A percentile compares a stretch with the other conserved stretches of the same genome.
These are phyloP conservation scores for Akanthomyces muscarius DNA, from an alignment of 2,329 filamentous ascomycete species.

Conservation along the genomic window DNA sequence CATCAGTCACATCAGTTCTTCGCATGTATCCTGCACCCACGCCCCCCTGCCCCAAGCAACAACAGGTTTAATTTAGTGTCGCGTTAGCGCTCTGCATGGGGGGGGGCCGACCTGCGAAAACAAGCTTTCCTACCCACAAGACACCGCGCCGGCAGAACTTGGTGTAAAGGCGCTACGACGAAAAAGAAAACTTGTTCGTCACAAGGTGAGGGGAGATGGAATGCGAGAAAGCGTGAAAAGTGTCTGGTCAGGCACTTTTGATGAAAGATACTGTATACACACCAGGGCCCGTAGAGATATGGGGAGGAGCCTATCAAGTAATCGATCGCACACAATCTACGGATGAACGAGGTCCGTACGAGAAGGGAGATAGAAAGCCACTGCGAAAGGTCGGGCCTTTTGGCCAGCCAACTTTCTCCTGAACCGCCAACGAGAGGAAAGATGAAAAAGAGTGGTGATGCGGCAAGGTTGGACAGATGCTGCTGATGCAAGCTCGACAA, in stretches of 20 bases:
- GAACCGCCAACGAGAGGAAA: neutral
- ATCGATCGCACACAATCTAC: neutral
- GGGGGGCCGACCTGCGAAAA: neutral
- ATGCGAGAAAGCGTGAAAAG: neutral
- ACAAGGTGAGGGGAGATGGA: neutral
- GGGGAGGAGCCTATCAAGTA: too few species aligned
- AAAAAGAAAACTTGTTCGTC: conserved; percentile 1
- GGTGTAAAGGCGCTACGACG: neutral
- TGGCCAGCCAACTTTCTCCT: neutral
- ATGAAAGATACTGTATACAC: conserved; percentile 1
- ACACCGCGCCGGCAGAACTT: neutral
- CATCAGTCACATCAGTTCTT: too few species aligned
- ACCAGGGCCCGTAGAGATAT: neutral
- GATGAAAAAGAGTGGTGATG: too few species aligned
- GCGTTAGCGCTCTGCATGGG: conserved; percentile 6
- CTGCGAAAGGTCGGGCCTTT: neutral
- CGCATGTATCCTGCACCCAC: conserved; percentile 2
- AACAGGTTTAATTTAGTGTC: neutral
- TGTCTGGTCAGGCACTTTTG: neutral
- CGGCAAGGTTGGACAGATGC: too few species aligned
- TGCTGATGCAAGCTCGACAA: too few species aligned
- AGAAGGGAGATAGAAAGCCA: neutral
- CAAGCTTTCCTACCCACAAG: conserved; percentile 12
- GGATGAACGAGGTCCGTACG: neutral
- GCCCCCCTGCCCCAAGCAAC: neutral